Evolutionary conservation across 1,139 yeast genomes (phyloP).

Genomic region (Ogataea hybrid): DNA sequence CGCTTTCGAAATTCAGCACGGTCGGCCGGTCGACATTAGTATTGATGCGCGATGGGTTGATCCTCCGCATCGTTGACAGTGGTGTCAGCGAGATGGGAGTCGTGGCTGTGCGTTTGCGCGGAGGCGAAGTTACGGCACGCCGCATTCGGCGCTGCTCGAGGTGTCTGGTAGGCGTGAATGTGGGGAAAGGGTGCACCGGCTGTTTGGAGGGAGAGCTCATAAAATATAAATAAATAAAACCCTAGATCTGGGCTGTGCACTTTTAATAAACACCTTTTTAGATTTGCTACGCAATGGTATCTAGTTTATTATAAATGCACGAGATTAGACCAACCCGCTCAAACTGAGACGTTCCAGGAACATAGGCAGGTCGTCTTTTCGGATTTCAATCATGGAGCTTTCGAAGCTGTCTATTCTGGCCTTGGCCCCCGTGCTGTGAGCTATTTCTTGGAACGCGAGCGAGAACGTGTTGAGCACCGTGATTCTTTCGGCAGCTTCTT

Average conservation of each 20-base stretch:
- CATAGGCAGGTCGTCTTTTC: constrained; percentile 83
- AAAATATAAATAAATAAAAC: constrained; percentile 3
- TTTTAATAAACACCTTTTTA: background rate
- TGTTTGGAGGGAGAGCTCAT: constrained; percentile 9
- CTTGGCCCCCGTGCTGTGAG: too few relatives aligned
- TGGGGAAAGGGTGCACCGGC: constrained; percentile 1
- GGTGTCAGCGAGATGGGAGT: constrained; percentile 14
- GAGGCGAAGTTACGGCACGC: constrained; percentile 7
- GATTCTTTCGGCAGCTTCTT: too few relatives aligned
- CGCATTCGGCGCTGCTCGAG: constrained; percentile 4
- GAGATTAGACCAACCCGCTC: constrained; percentile 39
- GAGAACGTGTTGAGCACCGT: too few relatives aligned
- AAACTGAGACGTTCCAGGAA: constrained; percentile 75
- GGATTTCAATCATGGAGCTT: constrained; percentile 85
- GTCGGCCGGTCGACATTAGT: constrained; percentile 3
- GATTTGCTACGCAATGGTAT: background rate
- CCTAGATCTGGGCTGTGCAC: constrained; percentile 9
- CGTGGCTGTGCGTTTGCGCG: too few relatives aligned
- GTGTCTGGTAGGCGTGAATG: constrained; percentile 8
- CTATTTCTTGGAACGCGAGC: too few relatives aligned
- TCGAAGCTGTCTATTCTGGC: too few relatives aligned
- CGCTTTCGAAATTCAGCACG: constrained; percentile 14
- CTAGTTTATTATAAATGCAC: background rate
- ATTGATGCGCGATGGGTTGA: constrained; percentile 4
- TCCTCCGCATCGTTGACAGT: constrained; percentile 13